A percentile compares a stretch with the other conserved stretches of the same genome.
Conservation (phyloP, 257 asterid species). For the Gardenia jasminoides region DNA sequence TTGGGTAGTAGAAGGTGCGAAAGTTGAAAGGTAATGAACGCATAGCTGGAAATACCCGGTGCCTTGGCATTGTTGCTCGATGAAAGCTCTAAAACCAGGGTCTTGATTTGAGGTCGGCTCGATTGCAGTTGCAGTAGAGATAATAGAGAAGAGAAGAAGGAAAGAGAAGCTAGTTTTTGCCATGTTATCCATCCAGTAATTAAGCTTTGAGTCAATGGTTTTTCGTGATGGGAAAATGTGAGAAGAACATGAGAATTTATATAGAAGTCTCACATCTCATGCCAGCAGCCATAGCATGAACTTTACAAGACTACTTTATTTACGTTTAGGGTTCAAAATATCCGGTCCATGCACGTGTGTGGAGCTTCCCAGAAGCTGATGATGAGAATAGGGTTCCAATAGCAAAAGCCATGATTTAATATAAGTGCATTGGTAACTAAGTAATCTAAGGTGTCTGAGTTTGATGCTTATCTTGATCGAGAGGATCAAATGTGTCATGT, state of each 20-base stretch:
- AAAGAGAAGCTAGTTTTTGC: slow-evolving; percentile 19
- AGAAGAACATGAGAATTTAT: slow-evolving; percentile 2
- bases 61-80: slow-evolving; percentile 40
- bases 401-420: slow-evolving; percentile 1
- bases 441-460: not conserved
- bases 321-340: not conserved
- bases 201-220: not conserved
- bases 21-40: slow-evolving; percentile 30
- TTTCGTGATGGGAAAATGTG: slow-evolving; percentile 6
- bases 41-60: slow-evolving; percentile 50
- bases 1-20: slow-evolving; percentile 25
- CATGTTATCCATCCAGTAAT: slow-evolving; percentile 15
- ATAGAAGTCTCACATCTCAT: not conserved
- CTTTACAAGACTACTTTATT: not conserved
- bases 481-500: no score
- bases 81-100: slow-evolving; percentile 41
- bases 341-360: slow-evolving; percentile 18
- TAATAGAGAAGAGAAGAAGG: slow-evolving; percentile 19
- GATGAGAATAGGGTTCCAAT: not conserved
- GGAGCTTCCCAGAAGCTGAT: slow-evolving; percentile 23
- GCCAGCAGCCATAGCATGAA: not conserved
- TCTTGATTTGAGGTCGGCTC: slow-evolving; percentile 11
- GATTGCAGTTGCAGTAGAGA: slow-evolving; percentile 14
- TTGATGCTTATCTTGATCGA: no score
- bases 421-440: not conserved